Percentiles rank a stretch among this genome's conserved stretches.
Conservation (phyloP, 371 early-diverging fungal genomes). For the Syncephalastrum racemosum region DNA sequence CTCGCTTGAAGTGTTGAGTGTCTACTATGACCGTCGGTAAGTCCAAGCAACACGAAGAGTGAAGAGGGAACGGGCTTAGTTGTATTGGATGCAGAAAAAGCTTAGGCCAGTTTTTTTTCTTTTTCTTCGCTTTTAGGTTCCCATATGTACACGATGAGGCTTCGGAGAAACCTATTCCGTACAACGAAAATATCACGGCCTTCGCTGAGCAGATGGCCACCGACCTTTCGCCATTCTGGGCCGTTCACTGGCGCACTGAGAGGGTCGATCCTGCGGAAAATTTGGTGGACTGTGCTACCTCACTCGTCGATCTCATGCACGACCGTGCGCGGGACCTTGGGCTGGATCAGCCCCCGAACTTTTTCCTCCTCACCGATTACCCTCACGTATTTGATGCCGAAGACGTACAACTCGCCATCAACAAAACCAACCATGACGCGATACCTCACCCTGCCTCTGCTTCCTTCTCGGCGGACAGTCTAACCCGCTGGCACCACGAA, state of each 20-base stretch:
- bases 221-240: slow-evolving; percentile 25
- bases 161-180: slow-evolving; percentile 25
- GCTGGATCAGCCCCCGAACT: slow-evolving; percentile 10
- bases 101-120: background rate
- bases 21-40: slow-evolving; percentile 37
- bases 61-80: background rate
- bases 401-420: slow-evolving; percentile 14
- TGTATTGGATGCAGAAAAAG: background rate
- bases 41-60: background rate
- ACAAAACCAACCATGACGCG: background rate
- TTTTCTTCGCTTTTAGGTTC: slow-evolving; percentile 15
- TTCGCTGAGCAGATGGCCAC: slow-evolving; percentile 18
- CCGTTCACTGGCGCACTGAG: slow-evolving; percentile 43
- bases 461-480: slow-evolving; percentile 16
- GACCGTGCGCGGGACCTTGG: background rate
- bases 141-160: slow-evolving; percentile 29
- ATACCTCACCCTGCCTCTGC: slow-evolving; percentile 18
- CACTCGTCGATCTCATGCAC: slow-evolving; percentile 15
- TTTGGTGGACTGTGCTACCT: slow-evolving; percentile 26
- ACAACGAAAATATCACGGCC: slow-evolving; percentile 21
- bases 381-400: slow-evolving; percentile 26
- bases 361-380: slow-evolving; percentile 37
- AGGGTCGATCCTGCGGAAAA: slow-evolving; percentile 23
- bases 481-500: slow-evolving; percentile 25
- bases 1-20: slow-evolving; percentile 25